Base-by-base conservation (phyloP, 768 basidiomycete genomes). In the Dendrothele bispora region DNA sequence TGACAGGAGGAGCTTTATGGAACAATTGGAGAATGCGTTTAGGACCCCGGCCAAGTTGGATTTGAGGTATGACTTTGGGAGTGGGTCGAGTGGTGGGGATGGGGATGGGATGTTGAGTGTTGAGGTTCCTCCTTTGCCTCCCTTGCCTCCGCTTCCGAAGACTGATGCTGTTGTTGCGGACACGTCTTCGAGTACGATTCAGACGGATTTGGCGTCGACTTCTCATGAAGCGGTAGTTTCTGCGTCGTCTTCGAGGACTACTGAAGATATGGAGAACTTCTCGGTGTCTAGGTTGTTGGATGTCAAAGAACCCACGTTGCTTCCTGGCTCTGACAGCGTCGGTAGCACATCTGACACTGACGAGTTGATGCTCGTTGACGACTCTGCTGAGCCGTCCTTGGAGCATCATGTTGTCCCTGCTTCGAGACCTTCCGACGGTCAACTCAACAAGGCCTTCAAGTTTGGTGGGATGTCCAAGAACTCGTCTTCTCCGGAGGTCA, bases 21-120 rank as follows among this genome's bases (percentile, higher is more conserved):
- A 90, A 62, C 83, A 92, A 64, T 67, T 91, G 20, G 89, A 91
- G 68, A 83, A 73, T 43, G 88, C 88, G 1, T 91, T 91, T 71
- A 74, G 79, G 52, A 88, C 87, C 0, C 88, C 88, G 0, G 83
- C 86, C 15, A 84, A 82, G 57, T 67, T 88, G 21, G 79, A 86
- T 51, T 64, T 88, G 25, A 65, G 69, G 3, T 75, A 75, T 51
- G 74, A 71, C 35, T 74, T 84, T 25, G 55, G 36, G 4, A n/a
- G n/a, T n/a, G n/a, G n/a, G n/a, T n/a, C n/a, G n/a, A n/a, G n/a
- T n/a, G 43, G 32, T 15, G 25, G 30, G 8, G 14, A 20, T 48
- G 39, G 55, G 22, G 60, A 56, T n/a, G 62, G 58, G 6, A 58
- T 73, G 17, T 50, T 75, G 26, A 49, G 55, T 14, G 61, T 71